Percentiles rank a stretch among this genome's conserved stretches.
phyloP scores from a whole-genome alignment of 768 basidiomycete species.

The Ramaria sp. region DNA sequence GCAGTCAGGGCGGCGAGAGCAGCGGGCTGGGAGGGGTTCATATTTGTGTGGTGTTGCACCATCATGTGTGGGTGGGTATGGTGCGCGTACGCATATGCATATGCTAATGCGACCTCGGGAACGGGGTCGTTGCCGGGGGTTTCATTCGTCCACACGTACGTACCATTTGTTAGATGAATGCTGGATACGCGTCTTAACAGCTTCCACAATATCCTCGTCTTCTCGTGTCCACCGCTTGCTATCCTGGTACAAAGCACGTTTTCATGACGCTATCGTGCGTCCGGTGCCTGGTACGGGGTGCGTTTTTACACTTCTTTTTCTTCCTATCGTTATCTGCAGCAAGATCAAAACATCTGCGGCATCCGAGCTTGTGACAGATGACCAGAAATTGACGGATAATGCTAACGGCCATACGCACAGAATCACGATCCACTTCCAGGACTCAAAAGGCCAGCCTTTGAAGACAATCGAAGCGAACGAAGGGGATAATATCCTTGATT shows the following conservation, averaged over 20 bases:
- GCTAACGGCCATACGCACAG: slow-evolving; percentile 28
- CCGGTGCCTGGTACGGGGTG: slow-evolving; percentile 65
- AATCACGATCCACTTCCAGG: slow-evolving; percentile 83
- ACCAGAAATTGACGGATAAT: too few species aligned
- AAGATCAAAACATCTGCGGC: too few species aligned
- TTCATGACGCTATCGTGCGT: slow-evolving; percentile 46
- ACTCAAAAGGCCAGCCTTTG: slow-evolving; percentile 72
- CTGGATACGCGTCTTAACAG: too few species aligned
- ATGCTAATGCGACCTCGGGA: background rate
- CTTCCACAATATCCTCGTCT: too few species aligned
- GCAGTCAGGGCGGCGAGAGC: too few species aligned
- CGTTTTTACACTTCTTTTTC: slow-evolving; percentile 10
- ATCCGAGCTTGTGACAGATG: too few species aligned
- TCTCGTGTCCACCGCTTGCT: background rate
- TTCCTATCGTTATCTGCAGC: too few species aligned
- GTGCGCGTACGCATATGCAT: background rate
- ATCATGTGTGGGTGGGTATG: background rate
- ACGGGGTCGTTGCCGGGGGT: background rate
- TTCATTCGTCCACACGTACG: slow-evolving; percentile 8
- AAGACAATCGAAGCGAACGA: slow-evolving; percentile 89
- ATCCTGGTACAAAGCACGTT: slow-evolving; percentile 10
- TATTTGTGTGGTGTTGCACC: background rate
- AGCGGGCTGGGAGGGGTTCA: too few species aligned
- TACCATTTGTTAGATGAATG: background rate
- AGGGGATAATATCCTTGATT: slow-evolving; percentile 82